Percentiles rank a stretch among this genome's conserved stretches.
Evolutionary conservation across 176 grass and related monocot species (phyloP).

Genomic region (Puccinellia tenuiflora): DNA sequence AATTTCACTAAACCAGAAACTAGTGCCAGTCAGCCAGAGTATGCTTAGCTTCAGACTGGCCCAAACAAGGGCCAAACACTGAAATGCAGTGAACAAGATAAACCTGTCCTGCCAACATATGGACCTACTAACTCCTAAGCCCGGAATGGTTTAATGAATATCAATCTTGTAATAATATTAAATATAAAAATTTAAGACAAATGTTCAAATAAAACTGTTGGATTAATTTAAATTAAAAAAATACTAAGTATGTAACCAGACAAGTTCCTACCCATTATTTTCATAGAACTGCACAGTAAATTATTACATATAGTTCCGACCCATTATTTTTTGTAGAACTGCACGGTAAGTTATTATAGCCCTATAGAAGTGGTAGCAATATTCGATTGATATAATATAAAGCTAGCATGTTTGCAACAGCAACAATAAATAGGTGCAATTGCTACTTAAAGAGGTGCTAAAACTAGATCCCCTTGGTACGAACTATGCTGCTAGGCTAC

Average conservation of each 20-base stretch:
- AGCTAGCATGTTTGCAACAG: not conserved
- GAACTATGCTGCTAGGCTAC: not conserved
- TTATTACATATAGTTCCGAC: not conserved
- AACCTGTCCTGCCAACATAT: not conserved
- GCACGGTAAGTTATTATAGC: not conserved
- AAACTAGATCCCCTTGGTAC: not conserved
- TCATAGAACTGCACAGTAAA: not conserved
- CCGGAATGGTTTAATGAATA: conserved; percentile 1
- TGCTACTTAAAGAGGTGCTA: conserved; percentile 6
- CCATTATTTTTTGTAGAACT: not conserved
- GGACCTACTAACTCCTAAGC: not conserved
- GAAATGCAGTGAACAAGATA: not conserved
- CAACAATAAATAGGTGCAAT: not conserved
- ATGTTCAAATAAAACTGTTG: too few species aligned
- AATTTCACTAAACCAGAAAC: not conserved
- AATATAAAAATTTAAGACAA: not conserved
- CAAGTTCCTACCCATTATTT: not conserved
- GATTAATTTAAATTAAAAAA: not conserved
- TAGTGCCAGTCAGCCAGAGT: not conserved
- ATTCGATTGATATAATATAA: not conserved
- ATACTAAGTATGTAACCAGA: not conserved
- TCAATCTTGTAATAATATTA: not conserved
- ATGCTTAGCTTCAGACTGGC: not conserved
- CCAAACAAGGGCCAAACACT: not conserved
- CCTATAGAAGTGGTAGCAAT: not conserved